These are phyloP conservation scores for Madurella fahalii DNA, from an alignment of 2,329 filamentous ascomycete genomes.

Conservation along the genomic window DNA sequence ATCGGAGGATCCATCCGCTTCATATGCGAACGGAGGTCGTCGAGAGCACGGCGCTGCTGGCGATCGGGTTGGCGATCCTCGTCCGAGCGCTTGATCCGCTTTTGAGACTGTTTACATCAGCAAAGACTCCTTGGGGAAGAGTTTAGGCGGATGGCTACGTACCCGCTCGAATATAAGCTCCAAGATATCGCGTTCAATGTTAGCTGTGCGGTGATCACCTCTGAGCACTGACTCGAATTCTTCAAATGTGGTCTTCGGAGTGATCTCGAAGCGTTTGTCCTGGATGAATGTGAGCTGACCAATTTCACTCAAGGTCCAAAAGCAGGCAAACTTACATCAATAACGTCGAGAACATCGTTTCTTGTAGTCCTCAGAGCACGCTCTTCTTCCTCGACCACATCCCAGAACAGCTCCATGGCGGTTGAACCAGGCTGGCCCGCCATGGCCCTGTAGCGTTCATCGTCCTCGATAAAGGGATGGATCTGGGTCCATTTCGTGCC, in stretches of 20 bases:
- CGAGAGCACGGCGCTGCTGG: constrained; percentile 77
- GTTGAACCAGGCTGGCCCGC: constrained; percentile 79
- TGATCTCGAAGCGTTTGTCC: constrained; percentile 91
- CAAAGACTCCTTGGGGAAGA: background rate
- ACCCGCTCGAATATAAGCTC: constrained; percentile 79
- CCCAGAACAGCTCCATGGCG: constrained; percentile 92
- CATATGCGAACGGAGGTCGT: constrained; percentile 78
- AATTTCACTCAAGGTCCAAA: constrained; percentile 14
- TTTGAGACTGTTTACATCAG: constrained; percentile 59
- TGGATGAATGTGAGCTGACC: constrained; percentile 42
- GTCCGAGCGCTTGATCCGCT: constrained; percentile 74
- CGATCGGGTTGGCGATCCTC: constrained; percentile 84
- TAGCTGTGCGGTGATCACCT: constrained; percentile 82
- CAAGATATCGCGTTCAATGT: constrained; percentile 76
- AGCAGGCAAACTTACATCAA: constrained; percentile 63
- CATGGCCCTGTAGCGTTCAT: constrained; percentile 79
- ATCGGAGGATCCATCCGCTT: constrained; percentile 89
- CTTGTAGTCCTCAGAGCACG: constrained; percentile 73
- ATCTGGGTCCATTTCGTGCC: constrained; percentile 87
- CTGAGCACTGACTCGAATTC: constrained; percentile 81
- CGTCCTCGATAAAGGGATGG: constrained; percentile 68
- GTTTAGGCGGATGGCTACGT: constrained; percentile 29
- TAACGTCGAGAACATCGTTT: constrained; percentile 80
- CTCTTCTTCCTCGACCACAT: constrained; percentile 90
- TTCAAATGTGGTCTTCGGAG: constrained; percentile 78